Conservation (phyloP, 2,329 filamentous ascomycete genomes). For the Juglanconis juglandina region DNA sequence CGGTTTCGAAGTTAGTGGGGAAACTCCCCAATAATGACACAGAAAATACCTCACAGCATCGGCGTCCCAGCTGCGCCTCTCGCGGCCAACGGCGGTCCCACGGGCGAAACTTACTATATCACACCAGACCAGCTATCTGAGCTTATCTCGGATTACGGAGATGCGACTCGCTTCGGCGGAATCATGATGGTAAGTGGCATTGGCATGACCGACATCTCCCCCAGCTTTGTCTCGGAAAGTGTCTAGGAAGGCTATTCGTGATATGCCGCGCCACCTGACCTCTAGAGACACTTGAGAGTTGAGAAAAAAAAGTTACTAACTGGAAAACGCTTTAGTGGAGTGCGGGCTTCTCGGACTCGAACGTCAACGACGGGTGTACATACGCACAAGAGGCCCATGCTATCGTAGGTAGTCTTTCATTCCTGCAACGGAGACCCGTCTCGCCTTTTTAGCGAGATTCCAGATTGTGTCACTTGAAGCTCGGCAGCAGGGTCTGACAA, state of each 20-base stretch:
- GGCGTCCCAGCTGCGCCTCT: slow-evolving; percentile 29
- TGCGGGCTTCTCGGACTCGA: slow-evolving; percentile 36
- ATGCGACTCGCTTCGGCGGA: slow-evolving; percentile 31
- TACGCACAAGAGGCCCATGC: slow-evolving; percentile 38
- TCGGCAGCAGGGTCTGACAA: too few relatives aligned
- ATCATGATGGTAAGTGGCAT: slow-evolving; percentile 31
- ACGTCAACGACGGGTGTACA: slow-evolving; percentile 32
- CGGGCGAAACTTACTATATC: slow-evolving; percentile 33
- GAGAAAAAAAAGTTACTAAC: not conserved
- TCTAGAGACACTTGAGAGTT: too few relatives aligned
- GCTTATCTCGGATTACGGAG: slow-evolving; percentile 28
- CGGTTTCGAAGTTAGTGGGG: not conserved
- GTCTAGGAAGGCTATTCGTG: not conserved
- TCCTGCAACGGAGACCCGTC: too few relatives aligned
- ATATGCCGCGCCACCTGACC: too few relatives aligned
- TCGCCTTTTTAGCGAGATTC: not conserved
- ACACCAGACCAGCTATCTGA: slow-evolving; percentile 28
- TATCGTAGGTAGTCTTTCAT: slow-evolving; percentile 21
- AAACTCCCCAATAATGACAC: not conserved
- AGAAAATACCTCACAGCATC: slow-evolving; percentile 12
- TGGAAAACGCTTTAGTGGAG: slow-evolving; percentile 26
- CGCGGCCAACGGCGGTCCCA: slow-evolving; percentile 31
- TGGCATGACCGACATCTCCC: too few relatives aligned
- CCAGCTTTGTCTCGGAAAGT: not conserved
- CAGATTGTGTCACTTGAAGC: not conserved